A percentile compares a stretch with the other conserved stretches of the same genome.
phyloP scores from a whole-genome alignment of 352 stramenopile species.

The Globisporangium perplexum region DNA sequence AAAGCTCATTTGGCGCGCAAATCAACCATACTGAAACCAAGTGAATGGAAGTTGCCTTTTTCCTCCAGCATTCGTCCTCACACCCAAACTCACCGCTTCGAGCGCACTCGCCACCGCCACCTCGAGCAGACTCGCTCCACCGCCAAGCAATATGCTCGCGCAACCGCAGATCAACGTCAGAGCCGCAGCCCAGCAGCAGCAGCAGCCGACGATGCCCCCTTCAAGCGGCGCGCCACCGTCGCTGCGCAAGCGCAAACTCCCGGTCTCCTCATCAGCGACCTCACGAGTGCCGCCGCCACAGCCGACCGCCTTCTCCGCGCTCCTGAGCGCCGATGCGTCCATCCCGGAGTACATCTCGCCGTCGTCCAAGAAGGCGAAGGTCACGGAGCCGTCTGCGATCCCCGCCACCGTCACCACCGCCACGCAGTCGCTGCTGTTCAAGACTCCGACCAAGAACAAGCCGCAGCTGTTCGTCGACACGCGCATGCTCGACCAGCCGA shows the following conservation, averaged over 20 bases:
- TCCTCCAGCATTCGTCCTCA: neutral
- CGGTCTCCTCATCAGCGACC: neutral
- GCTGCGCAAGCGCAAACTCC: constrained; percentile 6
- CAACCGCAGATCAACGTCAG: constrained; percentile 8
- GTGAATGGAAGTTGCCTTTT: neutral
- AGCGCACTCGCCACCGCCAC: neutral
- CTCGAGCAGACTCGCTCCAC: neutral
- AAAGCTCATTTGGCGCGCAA: neutral
- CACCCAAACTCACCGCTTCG: neutral
- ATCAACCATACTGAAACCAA: neutral
- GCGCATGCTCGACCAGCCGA: neutral
- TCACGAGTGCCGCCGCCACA: constrained; percentile 2
- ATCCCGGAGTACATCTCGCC: constrained; percentile 1
- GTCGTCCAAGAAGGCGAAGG: constrained; percentile 5
- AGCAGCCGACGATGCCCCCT: neutral
- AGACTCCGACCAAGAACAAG: constrained; percentile 14
- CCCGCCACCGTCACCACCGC: neutral
- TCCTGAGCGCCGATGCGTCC: neutral
- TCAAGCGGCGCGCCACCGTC: neutral
- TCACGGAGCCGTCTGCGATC: neutral
- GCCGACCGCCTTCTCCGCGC: neutral
- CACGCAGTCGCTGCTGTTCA: constrained; percentile 3
- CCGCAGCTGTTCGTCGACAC: constrained; percentile 7
- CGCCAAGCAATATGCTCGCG: constrained; percentile 9
- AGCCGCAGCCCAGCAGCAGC: constrained; percentile 4